These are phyloP conservation scores for Eucalyptus cloeziana DNA, from an alignment of 345 rosid species.

Conservation along the genomic window DNA sequence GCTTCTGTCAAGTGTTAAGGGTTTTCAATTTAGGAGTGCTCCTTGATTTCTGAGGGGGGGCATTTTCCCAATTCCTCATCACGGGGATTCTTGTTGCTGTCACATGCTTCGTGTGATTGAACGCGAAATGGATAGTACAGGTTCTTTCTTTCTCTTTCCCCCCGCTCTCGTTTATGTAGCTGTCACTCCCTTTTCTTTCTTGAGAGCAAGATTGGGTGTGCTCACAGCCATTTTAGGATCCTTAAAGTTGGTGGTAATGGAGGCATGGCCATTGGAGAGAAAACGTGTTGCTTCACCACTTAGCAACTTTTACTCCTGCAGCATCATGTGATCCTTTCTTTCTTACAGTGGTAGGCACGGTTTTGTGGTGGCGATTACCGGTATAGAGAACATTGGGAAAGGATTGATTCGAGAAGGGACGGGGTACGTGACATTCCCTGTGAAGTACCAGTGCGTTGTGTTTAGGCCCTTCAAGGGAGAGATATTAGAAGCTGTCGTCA, in stretches of 20 bases:
- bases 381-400: constrained; percentile 71
- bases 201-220: background rate
- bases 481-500: constrained; percentile 87
- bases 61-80: background rate
- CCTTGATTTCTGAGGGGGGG: background rate
- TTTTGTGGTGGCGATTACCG: constrained; percentile 85
- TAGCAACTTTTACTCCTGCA: background rate
- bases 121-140: background rate
- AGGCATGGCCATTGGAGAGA: background rate
- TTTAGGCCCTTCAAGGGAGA: constrained; percentile 91
- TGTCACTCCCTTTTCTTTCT: background rate
- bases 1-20: background rate
- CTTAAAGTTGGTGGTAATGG: background rate
- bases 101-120: background rate
- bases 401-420: constrained; percentile 92
- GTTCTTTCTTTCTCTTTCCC: background rate
- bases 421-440: constrained; percentile 74
- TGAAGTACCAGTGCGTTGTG: constrained; percentile 80
- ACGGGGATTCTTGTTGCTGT: background rate
- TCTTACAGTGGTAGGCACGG: constrained; percentile 74
- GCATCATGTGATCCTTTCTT: background rate
- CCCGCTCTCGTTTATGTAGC: background rate
- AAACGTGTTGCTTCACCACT: background rate
- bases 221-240: background rate
- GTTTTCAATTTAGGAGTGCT: background rate